A percentile compares a stretch with the other conserved stretches of the same genome.
Conservation (phyloP, 2,329 filamentous ascomycete species). For the Scolecobasidium constrictum region DNA sequence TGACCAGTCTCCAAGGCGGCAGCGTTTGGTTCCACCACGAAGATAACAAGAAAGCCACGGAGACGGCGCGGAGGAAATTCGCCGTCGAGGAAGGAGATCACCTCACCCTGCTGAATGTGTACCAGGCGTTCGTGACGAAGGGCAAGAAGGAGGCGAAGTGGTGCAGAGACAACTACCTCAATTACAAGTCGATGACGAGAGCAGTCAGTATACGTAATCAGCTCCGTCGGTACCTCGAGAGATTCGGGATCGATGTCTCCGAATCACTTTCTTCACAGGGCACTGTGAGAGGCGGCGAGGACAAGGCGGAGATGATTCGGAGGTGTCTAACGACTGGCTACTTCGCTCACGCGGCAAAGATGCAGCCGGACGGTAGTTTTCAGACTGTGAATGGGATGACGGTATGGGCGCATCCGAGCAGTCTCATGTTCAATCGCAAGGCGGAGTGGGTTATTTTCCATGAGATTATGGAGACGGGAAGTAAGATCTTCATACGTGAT, state of each 20-base stretch:
- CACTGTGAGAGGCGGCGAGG: constrained; percentile 24
- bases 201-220: constrained; percentile 82
- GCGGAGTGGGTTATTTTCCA: constrained; percentile 95
- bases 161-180: constrained; percentile 77
- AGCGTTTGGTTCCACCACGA: constrained; percentile 75
- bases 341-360: constrained; percentile 85
- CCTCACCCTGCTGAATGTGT: constrained; percentile 85
- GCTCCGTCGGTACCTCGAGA: constrained; percentile 74
- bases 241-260: constrained; percentile 63
- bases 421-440: constrained; percentile 91
- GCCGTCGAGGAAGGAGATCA: constrained; percentile 92
- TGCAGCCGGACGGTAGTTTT: constrained; percentile 89
- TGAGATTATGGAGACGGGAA: constrained; percentile 79
- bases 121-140: constrained; percentile 73
- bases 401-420: constrained; percentile 82
- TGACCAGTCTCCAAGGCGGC: constrained; percentile 70
- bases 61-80: constrained; percentile 68
- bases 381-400: constrained; percentile 71
- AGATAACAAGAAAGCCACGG: constrained; percentile 62
- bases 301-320: constrained; percentile 62
- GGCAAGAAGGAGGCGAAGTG: constrained; percentile 77
- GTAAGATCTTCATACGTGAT: constrained; percentile 84
- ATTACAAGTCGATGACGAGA: constrained; percentile 71
- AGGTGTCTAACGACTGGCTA: constrained; percentile 82
- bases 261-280: constrained; percentile 43